These are phyloP conservation scores for Fusarium pseudoanthophilum DNA, from an alignment of 2,329 filamentous ascomycete species.

Conservation along the genomic window DNA sequence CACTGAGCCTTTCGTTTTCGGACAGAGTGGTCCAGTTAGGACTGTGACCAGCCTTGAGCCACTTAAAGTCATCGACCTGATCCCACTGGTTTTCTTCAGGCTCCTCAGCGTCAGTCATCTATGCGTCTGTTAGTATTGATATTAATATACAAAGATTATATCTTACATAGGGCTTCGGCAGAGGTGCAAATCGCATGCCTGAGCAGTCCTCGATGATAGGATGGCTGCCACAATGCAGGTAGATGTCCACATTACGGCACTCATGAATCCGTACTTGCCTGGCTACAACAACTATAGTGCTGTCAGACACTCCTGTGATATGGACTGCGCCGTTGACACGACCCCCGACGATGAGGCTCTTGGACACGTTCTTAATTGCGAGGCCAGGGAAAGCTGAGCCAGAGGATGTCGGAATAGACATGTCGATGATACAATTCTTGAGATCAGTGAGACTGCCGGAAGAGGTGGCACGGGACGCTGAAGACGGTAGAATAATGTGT, in stretches of 20 bases:
- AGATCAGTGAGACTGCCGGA: conserved; percentile 79
- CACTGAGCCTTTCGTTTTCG: conserved; percentile 66
- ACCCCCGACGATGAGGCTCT: conserved; percentile 81
- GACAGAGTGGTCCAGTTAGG: conserved; percentile 86
- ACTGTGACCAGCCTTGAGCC: conserved; percentile 86
- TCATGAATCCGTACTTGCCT: conserved; percentile 95
- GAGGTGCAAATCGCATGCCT: conserved; percentile 79
- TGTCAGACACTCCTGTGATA: conserved; percentile 78
- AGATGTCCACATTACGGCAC: conserved; percentile 82
- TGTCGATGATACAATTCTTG: conserved; percentile 78
- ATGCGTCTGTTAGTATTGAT: conserved; percentile 8
- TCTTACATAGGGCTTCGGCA: conserved; percentile 77
- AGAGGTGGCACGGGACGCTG: conserved; percentile 75
- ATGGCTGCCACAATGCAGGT: conserved; percentile 81
- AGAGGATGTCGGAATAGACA: conserved; percentile 71
- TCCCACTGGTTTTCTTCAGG: conserved; percentile 77
- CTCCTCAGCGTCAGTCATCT: conserved; percentile 47
- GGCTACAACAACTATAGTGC: conserved; percentile 80
- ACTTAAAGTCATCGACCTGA: conserved; percentile 96
- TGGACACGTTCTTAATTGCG: conserved; percentile 73
- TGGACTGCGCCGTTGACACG: conserved; percentile 84
- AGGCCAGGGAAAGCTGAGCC: conserved; percentile 76
- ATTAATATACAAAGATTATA: background rate
- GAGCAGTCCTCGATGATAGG: conserved; percentile 95
- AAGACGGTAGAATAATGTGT: conserved; percentile 80